Evolutionary conservation across 805 yeast genomes (phyloP).

Genomic region (Metschnikowia chrysomelidarum): DNA sequence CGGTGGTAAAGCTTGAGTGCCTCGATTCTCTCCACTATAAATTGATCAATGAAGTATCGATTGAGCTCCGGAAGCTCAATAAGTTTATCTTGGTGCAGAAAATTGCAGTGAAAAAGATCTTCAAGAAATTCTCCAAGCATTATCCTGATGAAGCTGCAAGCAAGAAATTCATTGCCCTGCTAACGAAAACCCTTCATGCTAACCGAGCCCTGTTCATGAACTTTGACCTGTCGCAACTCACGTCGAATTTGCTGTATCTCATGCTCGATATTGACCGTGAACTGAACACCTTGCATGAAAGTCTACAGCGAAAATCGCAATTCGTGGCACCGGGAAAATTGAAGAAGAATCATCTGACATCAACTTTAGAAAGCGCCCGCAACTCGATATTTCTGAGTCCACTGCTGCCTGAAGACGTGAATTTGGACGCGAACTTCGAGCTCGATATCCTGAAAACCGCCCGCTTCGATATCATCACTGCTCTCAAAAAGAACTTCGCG

Average conservation of each 20-base stretch:
- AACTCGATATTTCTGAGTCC: conserved; percentile 8
- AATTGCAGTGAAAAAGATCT: conserved; percentile 67
- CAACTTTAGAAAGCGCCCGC: conserved; percentile 10
- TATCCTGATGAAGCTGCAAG: conserved; percentile 26
- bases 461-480: conserved; percentile 32
- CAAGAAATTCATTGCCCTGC: conserved; percentile 30
- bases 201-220: conserved; percentile 58
- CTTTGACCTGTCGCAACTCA: conserved; percentile 57
- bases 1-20: conserved; percentile 14
- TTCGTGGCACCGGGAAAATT: conserved; percentile 1
- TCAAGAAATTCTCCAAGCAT: conserved; percentile 64
- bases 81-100: conserved; percentile 71
- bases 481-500: conserved; percentile 38
- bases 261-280: conserved; percentile 16
- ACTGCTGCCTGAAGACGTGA: conserved; percentile 13
- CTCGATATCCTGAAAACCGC: conserved; percentile 15
- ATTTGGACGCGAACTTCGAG: conserved; percentile 13
- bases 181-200: conserved; percentile 35
- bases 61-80: conserved; percentile 60
- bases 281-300: conserved; percentile 14
- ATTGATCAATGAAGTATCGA: conserved; percentile 39
- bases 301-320: conserved; percentile 11
- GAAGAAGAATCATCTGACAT: conserved; percentile 9
- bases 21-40: conserved; percentile 31
- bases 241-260: conserved; percentile 41